These are phyloP conservation scores for Entophlyctis helioformis DNA, from an alignment of 192 early-diverging fungal species.

Conservation along the genomic window DNA sequence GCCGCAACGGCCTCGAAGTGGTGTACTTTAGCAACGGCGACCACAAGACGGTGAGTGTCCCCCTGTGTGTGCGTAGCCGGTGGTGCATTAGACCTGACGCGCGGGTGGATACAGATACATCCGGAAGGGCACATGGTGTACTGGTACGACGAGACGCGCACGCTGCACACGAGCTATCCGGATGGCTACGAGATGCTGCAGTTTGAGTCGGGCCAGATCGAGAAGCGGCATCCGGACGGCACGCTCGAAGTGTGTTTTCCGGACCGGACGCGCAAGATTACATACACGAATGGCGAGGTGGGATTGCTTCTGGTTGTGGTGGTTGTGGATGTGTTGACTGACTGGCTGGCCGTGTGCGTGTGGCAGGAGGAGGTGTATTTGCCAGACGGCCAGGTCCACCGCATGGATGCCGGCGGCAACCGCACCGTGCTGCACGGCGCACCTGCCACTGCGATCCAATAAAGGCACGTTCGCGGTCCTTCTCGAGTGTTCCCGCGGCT, in stretches of 20 bases:
- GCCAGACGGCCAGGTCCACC: no score
- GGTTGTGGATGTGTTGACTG: no score
- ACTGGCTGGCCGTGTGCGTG: no score
- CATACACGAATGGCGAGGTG: slow-evolving; percentile 13
- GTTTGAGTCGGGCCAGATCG: slow-evolving; percentile 23
- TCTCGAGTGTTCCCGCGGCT: no score
- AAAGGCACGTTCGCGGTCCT: no score
- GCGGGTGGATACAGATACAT: not conserved
- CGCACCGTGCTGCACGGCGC: no score
- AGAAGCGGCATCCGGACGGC: slow-evolving; percentile 16
- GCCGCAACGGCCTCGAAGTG: not conserved
- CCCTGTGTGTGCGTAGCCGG: no score
- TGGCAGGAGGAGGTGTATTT: no score
- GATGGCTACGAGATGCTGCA: slow-evolving; percentile 17
- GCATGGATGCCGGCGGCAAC: no score
- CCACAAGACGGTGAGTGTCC: slow-evolving; percentile 11
- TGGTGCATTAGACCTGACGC: not conserved
- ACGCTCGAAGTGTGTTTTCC: slow-evolving; percentile 16
- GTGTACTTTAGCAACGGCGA: slow-evolving; percentile 23
- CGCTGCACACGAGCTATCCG: slow-evolving; percentile 17
- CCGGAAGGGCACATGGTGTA: slow-evolving; percentile 12
- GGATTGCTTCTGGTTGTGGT: no score
- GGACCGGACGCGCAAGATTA: slow-evolving; percentile 17
- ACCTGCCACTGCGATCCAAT: no score
- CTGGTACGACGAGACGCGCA: slow-evolving; percentile 18